These are phyloP conservation scores for Tricholoma hemisulphureum DNA, from an alignment of 768 basidiomycete genomes.

Conservation along the genomic window DNA sequence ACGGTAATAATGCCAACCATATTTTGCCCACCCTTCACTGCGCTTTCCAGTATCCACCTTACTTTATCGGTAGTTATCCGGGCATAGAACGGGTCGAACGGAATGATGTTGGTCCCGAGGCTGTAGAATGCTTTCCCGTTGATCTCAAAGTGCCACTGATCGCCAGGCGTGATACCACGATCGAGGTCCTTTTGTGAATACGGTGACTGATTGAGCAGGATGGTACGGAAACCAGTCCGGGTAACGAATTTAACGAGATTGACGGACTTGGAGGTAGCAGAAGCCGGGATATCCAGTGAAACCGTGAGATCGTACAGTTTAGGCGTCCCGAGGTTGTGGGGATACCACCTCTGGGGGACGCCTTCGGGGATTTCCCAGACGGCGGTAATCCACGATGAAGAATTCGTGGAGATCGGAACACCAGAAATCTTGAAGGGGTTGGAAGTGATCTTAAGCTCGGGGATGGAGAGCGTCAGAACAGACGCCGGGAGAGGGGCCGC, in stretches of 20 bases:
- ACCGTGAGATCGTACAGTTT: slow-evolving; percentile 53
- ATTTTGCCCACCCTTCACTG: slow-evolving; percentile 54
- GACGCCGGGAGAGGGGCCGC: slow-evolving; percentile 33
- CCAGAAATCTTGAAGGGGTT: slow-evolving; percentile 26
- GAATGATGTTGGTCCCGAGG: slow-evolving; percentile 54
- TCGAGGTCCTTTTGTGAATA: slow-evolving; percentile 45
- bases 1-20: slow-evolving; percentile 47
- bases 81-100: slow-evolving; percentile 60
- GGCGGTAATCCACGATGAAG: slow-evolving; percentile 41
- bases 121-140: slow-evolving; percentile 58
- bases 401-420: slow-evolving; percentile 21
- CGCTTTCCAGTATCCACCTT: slow-evolving; percentile 57
- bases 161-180: slow-evolving; percentile 55
- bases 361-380: slow-evolving; percentile 45
- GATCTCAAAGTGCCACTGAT: slow-evolving; percentile 60
- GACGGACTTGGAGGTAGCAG: background rate
- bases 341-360: slow-evolving; percentile 52
- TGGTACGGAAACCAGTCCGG: slow-evolving; percentile 57
- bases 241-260: slow-evolving; percentile 38
- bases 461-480: slow-evolving; percentile 41
- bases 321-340: slow-evolving; percentile 55
- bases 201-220: slow-evolving; percentile 48
- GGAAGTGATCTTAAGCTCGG: slow-evolving; percentile 45
- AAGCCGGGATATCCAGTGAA: slow-evolving; percentile 31
- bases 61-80: slow-evolving; percentile 49